These are phyloP conservation scores for Gamsiella multidivaricata DNA, from an alignment of 192 early-diverging fungal species.

Conservation along the genomic window DNA sequence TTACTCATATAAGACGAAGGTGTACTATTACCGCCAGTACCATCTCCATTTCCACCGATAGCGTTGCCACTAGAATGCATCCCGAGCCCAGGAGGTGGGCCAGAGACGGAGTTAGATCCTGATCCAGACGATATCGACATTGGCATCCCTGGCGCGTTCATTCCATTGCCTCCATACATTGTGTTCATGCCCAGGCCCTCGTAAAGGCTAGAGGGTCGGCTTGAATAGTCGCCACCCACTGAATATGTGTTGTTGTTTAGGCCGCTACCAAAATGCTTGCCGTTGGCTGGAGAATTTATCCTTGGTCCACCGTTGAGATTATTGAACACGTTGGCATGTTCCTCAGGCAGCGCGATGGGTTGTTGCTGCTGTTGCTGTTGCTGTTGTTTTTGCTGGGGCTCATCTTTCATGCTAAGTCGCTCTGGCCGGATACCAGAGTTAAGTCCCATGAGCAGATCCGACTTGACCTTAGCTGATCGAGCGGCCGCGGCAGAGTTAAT, in stretches of 20 bases:
- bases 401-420: conserved; percentile 26
- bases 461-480: conserved; percentile 50
- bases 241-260: background rate
- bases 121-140: conserved; percentile 19
- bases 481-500: conserved; percentile 37
- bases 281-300: conserved; percentile 1
- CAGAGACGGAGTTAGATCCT: conserved; percentile 10
- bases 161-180: conserved; percentile 1
- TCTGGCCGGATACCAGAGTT: conserved; percentile 46
- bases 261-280: background rate
- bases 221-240: background rate
- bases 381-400: conserved; percentile 11
- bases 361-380: conserved; percentile 22
- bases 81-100: conserved; percentile 39
- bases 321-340: conserved; percentile 24
- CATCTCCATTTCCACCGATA: conserved; percentile 1
- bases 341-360: conserved; percentile 7
- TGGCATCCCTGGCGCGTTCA: conserved; percentile 12
- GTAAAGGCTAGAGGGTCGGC: conserved; percentile 26
- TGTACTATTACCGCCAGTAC: background rate
- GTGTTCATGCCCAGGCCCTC: conserved; percentile 14
- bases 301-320: conserved; percentile 37
- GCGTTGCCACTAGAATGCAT: background rate
- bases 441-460: conserved; percentile 48
- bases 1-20: background rate